Evolutionary conservation across 306 rosid genomes (phyloP).

Genomic region (Cicer yamashitae): DNA sequence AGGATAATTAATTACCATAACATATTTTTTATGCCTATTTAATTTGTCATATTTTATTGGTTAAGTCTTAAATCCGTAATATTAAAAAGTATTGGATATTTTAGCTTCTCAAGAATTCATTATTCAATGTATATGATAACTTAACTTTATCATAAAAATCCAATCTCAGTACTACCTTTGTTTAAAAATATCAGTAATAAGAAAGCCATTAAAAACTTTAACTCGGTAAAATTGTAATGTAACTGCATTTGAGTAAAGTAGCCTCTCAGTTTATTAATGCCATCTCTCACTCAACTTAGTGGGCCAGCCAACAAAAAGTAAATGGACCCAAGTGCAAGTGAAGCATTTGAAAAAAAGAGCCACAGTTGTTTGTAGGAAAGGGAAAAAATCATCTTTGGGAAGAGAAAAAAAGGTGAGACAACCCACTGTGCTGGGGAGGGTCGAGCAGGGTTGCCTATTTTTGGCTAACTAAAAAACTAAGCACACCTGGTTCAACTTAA

Average conservation of each 20-base stretch:
- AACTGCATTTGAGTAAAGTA: too few relatives aligned
- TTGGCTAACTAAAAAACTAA: neutral
- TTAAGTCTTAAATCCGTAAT: neutral
- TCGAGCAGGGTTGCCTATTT: too few relatives aligned
- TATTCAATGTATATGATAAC: neutral
- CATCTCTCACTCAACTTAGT: neutral
- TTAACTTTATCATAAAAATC: neutral
- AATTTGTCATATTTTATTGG: neutral
- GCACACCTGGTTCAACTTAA: neutral
- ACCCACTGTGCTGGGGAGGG: too few relatives aligned
- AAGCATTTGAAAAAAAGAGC: neutral
- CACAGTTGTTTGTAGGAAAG: neutral
- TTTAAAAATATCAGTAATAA: neutral
- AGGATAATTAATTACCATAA: slow-evolving; percentile 12
- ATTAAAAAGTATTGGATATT: neutral
- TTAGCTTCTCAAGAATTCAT: neutral
- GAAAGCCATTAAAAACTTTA: too few relatives aligned
- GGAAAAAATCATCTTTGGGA: too few relatives aligned
- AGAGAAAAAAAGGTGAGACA: too few relatives aligned
- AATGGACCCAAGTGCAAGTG: neutral
- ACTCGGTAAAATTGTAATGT: too few relatives aligned
- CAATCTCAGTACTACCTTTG: neutral
- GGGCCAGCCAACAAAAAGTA: neutral
- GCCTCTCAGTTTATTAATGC: too few relatives aligned
- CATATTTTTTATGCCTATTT: neutral